phyloP scores from a whole-genome alignment of 164 flowering plant genomes.

The Paratinospora sagittata region DNA sequence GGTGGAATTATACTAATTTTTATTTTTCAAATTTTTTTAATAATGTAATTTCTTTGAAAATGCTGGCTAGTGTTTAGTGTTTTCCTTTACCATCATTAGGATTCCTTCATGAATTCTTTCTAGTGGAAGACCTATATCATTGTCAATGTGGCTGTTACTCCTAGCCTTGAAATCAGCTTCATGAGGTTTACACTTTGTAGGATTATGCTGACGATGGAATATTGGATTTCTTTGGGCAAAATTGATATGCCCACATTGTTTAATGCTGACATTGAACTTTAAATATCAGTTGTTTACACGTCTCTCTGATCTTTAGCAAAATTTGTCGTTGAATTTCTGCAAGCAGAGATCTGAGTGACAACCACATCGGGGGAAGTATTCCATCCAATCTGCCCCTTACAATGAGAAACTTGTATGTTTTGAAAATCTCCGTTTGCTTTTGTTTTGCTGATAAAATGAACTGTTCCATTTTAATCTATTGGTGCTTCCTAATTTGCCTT shows the following conservation, averaged over 20 bases:
- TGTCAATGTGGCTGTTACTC: conserved; percentile 1
- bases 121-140: too few relatives aligned
- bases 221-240: conserved; percentile 3
- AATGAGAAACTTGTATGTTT: conserved; percentile 60
- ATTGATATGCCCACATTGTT: background rate
- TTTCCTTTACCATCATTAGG: background rate
- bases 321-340: background rate
- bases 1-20: conserved; percentile 20
- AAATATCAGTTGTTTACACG: background rate
- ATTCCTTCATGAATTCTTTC: background rate
- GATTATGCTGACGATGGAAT: background rate
- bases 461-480: background rate
- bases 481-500: background rate
- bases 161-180: background rate
- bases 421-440: background rate
- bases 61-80: background rate
- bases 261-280: background rate
- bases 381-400: conserved; percentile 67
- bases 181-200: conserved; percentile 1
- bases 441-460: background rate
- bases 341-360: conserved; percentile 75
- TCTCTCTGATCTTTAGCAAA: background rate
- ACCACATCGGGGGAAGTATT: conserved; percentile 77
- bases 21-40: background rate
- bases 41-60: background rate